Conservation (phyloP, 345 rosid species). For the Combretum micranthum region DNA sequence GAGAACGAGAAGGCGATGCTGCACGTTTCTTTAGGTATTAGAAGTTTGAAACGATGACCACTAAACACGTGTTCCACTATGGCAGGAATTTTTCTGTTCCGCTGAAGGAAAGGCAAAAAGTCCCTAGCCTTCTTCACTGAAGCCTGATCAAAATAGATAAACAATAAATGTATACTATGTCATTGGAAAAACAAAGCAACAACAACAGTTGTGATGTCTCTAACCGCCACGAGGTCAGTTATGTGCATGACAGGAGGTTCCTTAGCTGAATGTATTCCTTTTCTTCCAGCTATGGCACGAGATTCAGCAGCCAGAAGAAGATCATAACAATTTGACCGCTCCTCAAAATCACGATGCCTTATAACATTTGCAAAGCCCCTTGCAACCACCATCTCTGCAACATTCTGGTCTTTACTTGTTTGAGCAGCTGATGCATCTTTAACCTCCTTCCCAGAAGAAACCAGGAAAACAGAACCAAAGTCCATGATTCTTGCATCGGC, state of each 20-base stretch:
- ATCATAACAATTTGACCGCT: slow-evolving; percentile 89
- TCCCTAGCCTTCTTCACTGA: slow-evolving; percentile 85
- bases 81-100: slow-evolving; percentile 71
- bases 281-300: slow-evolving; percentile 70
- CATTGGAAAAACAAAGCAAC: neutral
- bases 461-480: slow-evolving; percentile 85
- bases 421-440: slow-evolving; percentile 41
- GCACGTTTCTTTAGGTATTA: slow-evolving; percentile 91
- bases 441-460: slow-evolving; percentile 52
- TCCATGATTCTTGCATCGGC: slow-evolving; percentile 81
- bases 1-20: slow-evolving; percentile 96
- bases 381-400: slow-evolving; percentile 71
- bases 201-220: slow-evolving; percentile 12
- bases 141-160: slow-evolving; percentile 34
- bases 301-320: slow-evolving; percentile 88
- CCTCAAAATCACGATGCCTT: slow-evolving; percentile 91
- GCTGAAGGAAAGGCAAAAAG: slow-evolving; percentile 74
- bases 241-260: slow-evolving; percentile 78
- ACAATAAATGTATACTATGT: slow-evolving; percentile 1
- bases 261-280: slow-evolving; percentile 77
- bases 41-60: slow-evolving; percentile 94
- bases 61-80: slow-evolving; percentile 94
- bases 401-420: slow-evolving; percentile 52
- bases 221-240: slow-evolving; percentile 63
- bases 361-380: slow-evolving; percentile 83